Evolutionary conservation across 1,284 basidiomycete species (phyloP).

Genomic region (Porogramme epimiltina): DNA sequence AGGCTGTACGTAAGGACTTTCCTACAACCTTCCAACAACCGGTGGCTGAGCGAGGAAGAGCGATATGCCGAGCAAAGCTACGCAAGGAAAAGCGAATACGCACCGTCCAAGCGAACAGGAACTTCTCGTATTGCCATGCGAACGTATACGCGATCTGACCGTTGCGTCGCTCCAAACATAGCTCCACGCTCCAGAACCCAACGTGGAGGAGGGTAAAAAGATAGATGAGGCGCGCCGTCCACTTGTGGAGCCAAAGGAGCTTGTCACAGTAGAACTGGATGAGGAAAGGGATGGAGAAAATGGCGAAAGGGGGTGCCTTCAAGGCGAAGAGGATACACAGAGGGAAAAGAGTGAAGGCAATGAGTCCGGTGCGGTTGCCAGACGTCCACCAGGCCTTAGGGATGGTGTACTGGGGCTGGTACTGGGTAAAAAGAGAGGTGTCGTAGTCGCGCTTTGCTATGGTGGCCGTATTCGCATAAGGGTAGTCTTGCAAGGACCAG

Average conservation of each 20-base stretch:
- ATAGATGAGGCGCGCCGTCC: constrained; percentile 77
- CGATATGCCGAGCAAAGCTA: no score
- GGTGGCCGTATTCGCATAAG: constrained; percentile 29
- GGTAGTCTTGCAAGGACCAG: constrained; percentile 35
- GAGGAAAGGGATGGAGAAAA: constrained; percentile 73
- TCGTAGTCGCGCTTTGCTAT: constrained; percentile 30
- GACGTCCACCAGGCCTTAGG: constrained; percentile 79
- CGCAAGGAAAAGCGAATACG: constrained; percentile 27
- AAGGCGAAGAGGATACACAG: constrained; percentile 78
- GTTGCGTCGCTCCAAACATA: constrained; percentile 56
- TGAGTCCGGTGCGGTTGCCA: constrained; percentile 72
- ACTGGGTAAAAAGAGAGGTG: constrained; percentile 32
- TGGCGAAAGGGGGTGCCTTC: constrained; percentile 81
- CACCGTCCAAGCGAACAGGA: constrained; percentile 76
- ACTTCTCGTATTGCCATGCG: constrained; percentile 70
- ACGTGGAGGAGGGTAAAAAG: constrained; percentile 71
- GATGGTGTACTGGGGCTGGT: constrained; percentile 62
- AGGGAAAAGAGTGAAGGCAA: constrained; percentile 80
- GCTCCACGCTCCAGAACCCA: constrained; percentile 76
- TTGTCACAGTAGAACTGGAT: constrained; percentile 80
- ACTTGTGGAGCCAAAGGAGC: constrained; percentile 71
- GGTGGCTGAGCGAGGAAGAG: no score
- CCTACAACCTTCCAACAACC: no score
- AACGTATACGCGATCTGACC: constrained; percentile 60
- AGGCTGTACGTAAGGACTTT: no score